Evolutionary conservation across 2,329 filamentous ascomycete genomes (phyloP), one percentile per base, ranked within the genome.

Genomic region (Bipolaris victoriae): DNA sequence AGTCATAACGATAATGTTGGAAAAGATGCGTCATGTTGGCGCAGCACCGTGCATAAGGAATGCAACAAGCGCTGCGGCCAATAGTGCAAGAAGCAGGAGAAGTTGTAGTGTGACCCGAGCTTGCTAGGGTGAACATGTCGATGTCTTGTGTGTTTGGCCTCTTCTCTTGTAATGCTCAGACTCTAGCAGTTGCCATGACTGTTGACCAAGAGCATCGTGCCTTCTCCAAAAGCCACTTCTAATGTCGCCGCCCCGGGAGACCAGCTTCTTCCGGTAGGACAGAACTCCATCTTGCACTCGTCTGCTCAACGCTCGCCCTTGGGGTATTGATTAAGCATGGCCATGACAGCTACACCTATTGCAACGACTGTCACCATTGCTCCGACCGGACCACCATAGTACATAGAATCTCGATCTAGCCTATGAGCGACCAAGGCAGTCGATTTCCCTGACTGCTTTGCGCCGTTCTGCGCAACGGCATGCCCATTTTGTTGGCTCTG

Each of bases 301-400:
- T 26, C 15, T 45, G 20, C 61, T 80, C 78, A 81, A 61, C 78
- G 72, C 54, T 81, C 79, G 15, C 76, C 71, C 58, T 79, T 79
- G 33, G 78, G 77, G 70, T 79, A 80, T 44, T 77, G 75, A 54
- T 78, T 78, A 40, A 78, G 67, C 65, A 72, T 77, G 29, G 74
- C 70, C 76, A 78, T 78, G 49, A 78, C 70, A 45, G 74, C 76
- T 15, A 78, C 70, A 53, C 76, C 76, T 26, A 78, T 64, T 50
- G 76, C 70, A 46, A 78, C 74, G n/a, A 78, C 73, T 7, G 72
- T 72, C 22, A 78, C 61, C 49, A 77, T 76, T 20, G 73, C 73
- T 33, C 75, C 72, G 36, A 71, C 74, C 7, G 76, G 76, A 9
- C 70, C 73, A n/a, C 74, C 73, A 46, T 77, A 72, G 31, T 69